Conservation (phyloP, 371 early-diverging fungal genomes). For the Mucor saturninus region DNA sequence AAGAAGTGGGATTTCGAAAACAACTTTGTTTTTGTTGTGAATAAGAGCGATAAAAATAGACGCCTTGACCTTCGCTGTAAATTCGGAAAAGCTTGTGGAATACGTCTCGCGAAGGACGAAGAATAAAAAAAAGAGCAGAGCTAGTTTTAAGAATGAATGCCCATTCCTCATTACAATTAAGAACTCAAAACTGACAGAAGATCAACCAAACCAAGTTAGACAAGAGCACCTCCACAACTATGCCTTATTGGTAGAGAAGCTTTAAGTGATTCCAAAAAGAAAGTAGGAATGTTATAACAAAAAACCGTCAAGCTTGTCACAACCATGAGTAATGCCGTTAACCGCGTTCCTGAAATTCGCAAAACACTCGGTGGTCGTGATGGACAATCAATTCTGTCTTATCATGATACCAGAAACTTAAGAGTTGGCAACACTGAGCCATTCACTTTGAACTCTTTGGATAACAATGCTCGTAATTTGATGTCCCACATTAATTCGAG, state of each 20-base stretch:
- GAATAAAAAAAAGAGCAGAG: neutral
- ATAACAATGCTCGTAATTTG: neutral
- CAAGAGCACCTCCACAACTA: neutral
- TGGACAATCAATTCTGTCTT: neutral
- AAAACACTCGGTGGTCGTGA: neutral
- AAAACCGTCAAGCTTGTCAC: neutral
- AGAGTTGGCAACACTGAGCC: neutral
- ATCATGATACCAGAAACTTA: neutral
- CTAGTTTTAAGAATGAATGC: neutral
- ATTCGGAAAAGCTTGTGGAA: neutral
- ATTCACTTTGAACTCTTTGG: neutral
- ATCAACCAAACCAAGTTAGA: neutral
- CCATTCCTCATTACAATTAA: neutral
- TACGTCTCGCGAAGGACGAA: neutral
- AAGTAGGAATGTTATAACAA: neutral
- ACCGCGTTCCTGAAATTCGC: neutral
- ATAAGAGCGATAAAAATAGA: neutral
- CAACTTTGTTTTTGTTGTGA: neutral
- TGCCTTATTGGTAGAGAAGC: neutral
- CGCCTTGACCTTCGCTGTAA: neutral
- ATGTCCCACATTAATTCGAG: neutral
- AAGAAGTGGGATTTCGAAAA: neutral
- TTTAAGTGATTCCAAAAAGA: neutral
- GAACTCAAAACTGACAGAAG: neutral
- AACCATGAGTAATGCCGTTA: neutral